A percentile compares a stretch with the other conserved stretches of the same genome.
These are phyloP conservation scores for Ophiocordyceps camponoti-floridani DNA, from an alignment of 2,329 filamentous ascomycete species.

Conservation along the genomic window DNA sequence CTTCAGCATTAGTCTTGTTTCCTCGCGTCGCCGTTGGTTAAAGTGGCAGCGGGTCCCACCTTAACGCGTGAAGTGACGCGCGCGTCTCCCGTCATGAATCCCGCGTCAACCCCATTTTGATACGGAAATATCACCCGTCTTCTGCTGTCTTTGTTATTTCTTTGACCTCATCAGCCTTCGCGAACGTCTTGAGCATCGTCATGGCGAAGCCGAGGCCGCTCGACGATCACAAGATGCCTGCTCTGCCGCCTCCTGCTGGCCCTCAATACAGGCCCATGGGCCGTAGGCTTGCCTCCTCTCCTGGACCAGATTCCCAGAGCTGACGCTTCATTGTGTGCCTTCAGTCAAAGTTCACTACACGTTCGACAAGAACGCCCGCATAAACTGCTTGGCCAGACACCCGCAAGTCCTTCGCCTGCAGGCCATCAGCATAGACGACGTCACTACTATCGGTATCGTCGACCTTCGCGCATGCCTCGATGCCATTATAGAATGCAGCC, in stretches of 20 bases:
- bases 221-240: constrained; percentile 14
- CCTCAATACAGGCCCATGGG: constrained; percentile 47
- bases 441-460: constrained; percentile 66
- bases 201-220: constrained; percentile 21
- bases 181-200: neutral
- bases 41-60: neutral
- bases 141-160: neutral
- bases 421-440: constrained; percentile 64
- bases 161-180: neutral
- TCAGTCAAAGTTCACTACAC: constrained; percentile 93
- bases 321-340: neutral
- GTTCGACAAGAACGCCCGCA: constrained; percentile 76
- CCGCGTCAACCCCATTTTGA: neutral
- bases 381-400: constrained; percentile 77
- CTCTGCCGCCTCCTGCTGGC: constrained; percentile 18
- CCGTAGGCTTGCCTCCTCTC: constrained; percentile 27
- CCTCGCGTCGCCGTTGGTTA: neutral
- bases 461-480: constrained; percentile 77
- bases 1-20: neutral
- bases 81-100: neutral
- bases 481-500: constrained; percentile 61
- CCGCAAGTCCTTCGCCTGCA: constrained; percentile 65
- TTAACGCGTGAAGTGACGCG: neutral
- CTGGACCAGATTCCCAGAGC: constrained; percentile 5
- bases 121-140: neutral